Base-by-base conservation (phyloP, 257 asterid species). In the Przewalskia tangutica region DNA sequence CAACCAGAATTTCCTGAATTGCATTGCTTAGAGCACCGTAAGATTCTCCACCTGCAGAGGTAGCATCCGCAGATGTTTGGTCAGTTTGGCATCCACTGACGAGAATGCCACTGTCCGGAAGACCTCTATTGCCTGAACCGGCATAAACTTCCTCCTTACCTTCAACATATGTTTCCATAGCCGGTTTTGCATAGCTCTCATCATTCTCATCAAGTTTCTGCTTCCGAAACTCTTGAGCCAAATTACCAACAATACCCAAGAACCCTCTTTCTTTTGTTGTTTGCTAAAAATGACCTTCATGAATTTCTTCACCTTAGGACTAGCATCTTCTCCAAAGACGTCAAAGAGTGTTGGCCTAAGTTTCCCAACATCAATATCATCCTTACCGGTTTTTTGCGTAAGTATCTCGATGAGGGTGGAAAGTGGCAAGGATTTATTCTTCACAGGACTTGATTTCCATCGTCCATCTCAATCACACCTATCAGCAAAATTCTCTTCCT, bases 251-350 rank as follows among this genome's bases (percentile, higher is more conserved):
- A 87, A 90, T 89, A 20, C 99, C 97, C 87, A 94, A 17, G 77
- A 94, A 73, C 58, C 98, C 94, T 63, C 82, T 1, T 81, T 70
- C 40, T 85, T 86, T 67, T 91, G 87, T 7, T 94, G 92, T 76
- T 92, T 95, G 84, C 82, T 84, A 65, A 95, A 80, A 62, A 95
- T 92, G 81, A 95, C 89, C 11, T 94, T 95, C 99, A 95, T 95
- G 86, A 95, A 95, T 84, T 95, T 94, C 88, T 95, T 92, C 20
- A 94, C 99, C 89, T 94, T 95, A 71, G 99, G 99, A 88, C 97
- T 95, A 1, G 99, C 81, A 70, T 95, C 99, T 4, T 95, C 98
- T 2, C 99, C 98, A 17, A 95, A 95, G 10, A 89, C 88, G 16
- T 92, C 97, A 58, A 92, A 95, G 20, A 95, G 95, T 3, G 99